Conservation (phyloP, 1,139 yeast genomes). For the Hemisphaericaspora lyxosophila region DNA sequence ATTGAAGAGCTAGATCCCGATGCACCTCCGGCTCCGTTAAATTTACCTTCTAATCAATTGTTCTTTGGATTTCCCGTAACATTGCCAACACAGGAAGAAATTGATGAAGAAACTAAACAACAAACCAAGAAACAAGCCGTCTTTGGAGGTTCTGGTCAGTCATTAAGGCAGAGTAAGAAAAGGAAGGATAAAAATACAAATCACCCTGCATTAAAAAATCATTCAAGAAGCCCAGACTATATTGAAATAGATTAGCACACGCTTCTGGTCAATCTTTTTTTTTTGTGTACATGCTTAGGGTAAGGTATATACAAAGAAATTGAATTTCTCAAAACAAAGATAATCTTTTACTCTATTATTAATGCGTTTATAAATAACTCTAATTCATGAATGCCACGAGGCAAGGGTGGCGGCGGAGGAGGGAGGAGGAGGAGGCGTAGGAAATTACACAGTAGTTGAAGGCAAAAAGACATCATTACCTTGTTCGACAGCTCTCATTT, state of each 20-base stretch:
- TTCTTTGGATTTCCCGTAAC: constrained; percentile 92
- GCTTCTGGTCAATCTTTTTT: no score
- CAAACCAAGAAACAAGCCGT: constrained; percentile 18
- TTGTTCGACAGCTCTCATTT: constrained; percentile 76
- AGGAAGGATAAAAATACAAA: constrained; percentile 58
- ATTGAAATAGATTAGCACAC: constrained; percentile 71
- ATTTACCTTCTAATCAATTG: constrained; percentile 78
- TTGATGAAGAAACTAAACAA: constrained; percentile 27
- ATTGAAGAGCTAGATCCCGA: constrained; percentile 46
- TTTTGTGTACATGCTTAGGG: no score
- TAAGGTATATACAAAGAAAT: no score
- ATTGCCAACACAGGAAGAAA: constrained; percentile 58
- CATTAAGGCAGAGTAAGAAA: constrained; percentile 71
- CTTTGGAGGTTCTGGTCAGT: constrained; percentile 66
- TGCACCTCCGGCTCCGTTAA: constrained; percentile 70
- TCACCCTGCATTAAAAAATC: constrained; percentile 47
- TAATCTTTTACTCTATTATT: constrained; percentile 1
- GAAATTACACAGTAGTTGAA: constrained; percentile 24
- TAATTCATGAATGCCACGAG: not conserved
- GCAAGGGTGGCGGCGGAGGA: not conserved
- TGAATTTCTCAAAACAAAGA: not conserved
- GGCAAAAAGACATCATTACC: constrained; percentile 54
- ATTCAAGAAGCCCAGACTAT: constrained; percentile 67
- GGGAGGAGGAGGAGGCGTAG: not conserved
- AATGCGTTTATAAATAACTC: not conserved